Conservation (phyloP, 129 eudicot species). For the Arctium lappa region DNA sequence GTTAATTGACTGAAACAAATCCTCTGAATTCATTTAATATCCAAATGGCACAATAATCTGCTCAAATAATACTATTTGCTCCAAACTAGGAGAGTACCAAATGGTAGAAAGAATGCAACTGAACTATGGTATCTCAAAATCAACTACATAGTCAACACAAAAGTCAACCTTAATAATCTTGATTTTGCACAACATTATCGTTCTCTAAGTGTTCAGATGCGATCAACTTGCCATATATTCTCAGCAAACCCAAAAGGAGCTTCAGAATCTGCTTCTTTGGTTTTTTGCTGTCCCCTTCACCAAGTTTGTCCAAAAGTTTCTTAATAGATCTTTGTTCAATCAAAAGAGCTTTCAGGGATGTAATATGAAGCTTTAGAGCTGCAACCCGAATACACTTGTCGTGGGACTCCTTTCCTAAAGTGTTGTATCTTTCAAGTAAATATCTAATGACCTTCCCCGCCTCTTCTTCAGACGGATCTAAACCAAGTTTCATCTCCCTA, state of each 20-base stretch:
- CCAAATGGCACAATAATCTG: too few relatives aligned
- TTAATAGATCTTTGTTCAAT: slow-evolving; percentile 62
- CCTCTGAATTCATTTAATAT: too few relatives aligned
- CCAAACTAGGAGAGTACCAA: too few relatives aligned
- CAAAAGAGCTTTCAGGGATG: slow-evolving; percentile 52
- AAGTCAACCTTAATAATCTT: slow-evolving; percentile 22
- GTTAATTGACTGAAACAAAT: too few relatives aligned
- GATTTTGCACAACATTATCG: slow-evolving; percentile 25
- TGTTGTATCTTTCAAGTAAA: slow-evolving; percentile 35
- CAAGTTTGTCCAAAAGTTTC: slow-evolving; percentile 33
- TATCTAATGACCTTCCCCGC: slow-evolving; percentile 55
- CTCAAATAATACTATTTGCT: too few relatives aligned
- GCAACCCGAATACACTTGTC: slow-evolving; percentile 42
- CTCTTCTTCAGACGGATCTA: slow-evolving; percentile 61
- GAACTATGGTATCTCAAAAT: too few relatives aligned
- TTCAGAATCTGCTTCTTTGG: slow-evolving; percentile 46
- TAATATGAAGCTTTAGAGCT: slow-evolving; percentile 48
- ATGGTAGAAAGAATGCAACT: too few relatives aligned
- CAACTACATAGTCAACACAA: slow-evolving; percentile 14
- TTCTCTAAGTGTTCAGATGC: slow-evolving; percentile 20
- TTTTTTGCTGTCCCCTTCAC: slow-evolving; percentile 27
- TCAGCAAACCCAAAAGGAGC: slow-evolving; percentile 45
- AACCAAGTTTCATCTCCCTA: slow-evolving; percentile 26
- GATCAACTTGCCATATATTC: slow-evolving; percentile 39
- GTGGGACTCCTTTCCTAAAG: slow-evolving; percentile 35